phyloP scores from a whole-genome alignment of 768 basidiomycete genomes.

The Panaeolus papilionaceus region DNA sequence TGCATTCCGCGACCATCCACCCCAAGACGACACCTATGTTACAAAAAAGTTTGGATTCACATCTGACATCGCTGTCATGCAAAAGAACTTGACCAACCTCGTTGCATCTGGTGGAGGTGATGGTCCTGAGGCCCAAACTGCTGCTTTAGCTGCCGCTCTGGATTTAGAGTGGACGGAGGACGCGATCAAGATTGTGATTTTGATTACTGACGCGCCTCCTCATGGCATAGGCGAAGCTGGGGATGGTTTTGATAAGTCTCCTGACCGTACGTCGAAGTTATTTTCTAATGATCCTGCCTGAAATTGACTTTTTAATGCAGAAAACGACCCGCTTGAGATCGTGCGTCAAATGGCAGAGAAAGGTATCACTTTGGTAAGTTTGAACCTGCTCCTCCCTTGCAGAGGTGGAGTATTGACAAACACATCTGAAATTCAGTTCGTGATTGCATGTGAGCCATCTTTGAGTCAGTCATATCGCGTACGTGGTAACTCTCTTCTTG shows the following conservation, averaged over 20 bases:
- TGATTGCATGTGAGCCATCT: conserved; percentile 58
- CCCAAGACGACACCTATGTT: conserved; percentile 17
- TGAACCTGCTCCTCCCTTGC: conserved; percentile 6
- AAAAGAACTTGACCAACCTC: conserved; percentile 9
- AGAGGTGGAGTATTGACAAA: neutral
- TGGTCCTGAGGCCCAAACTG: conserved; percentile 17
- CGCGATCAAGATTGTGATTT: conserved; percentile 56
- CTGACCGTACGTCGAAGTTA: conserved; percentile 27
- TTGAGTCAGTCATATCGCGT: conserved; percentile 23
- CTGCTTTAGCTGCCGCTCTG: conserved; percentile 26
- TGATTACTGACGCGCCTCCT: conserved; percentile 64
- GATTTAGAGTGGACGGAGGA: conserved; percentile 51
- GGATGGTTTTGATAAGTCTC: conserved; percentile 42
- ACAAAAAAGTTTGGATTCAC: conserved; percentile 17
- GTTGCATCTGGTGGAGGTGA: conserved; percentile 15
- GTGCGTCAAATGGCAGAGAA: conserved; percentile 48
- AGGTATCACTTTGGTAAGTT: conserved; percentile 55
- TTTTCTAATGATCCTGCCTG: neutral
- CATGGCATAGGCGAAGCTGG: conserved; percentile 61
- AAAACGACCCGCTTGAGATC: conserved; percentile 32
- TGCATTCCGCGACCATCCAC: conserved; percentile 20
- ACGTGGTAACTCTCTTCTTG: conserved; percentile 9
- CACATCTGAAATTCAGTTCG: conserved; percentile 41
- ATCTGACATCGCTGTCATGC: conserved; percentile 11
- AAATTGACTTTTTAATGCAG: conserved; percentile 15